These are phyloP conservation scores for Trebouxia gelatinosa DNA, from an alignment of 163 green algal genomes.

Conservation along the genomic window DNA sequence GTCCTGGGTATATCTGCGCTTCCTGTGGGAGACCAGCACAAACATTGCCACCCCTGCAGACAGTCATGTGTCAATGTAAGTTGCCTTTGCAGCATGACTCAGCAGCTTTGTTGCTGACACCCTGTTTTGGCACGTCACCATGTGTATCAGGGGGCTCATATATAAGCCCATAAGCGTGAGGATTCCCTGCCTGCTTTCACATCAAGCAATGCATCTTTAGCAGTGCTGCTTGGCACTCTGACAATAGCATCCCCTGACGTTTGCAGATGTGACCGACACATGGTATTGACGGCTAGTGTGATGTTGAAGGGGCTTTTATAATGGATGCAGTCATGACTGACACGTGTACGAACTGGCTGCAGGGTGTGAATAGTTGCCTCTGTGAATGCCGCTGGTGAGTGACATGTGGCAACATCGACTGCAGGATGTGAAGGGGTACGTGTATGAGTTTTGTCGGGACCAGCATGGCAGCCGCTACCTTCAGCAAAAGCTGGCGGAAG, in stretches of 20 bases:
- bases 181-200: neutral
- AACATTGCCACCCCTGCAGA: neutral
- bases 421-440: conserved; percentile 77
- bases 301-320: neutral
- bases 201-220: neutral
- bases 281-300: neutral
- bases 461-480: conserved; percentile 91
- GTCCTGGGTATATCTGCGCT: neutral
- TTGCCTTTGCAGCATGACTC: neutral
- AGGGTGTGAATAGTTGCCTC: no score
- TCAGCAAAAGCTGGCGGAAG: conserved; percentile 80
- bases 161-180: no score
- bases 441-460: conserved; percentile 86
- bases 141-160: neutral
- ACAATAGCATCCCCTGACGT: neutral
- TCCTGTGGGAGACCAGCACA: neutral
- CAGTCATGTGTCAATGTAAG: no score
- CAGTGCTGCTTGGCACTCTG: neutral
- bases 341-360: no score
- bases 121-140: neutral
- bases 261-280: neutral
- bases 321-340: neutral
- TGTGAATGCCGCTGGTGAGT: neutral
- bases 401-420: no score
- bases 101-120: neutral